These are phyloP conservation scores for Pseudonitzschia delicatissima DNA, from an alignment of 108 stramenopile genomes.

Conservation along the genomic window DNA sequence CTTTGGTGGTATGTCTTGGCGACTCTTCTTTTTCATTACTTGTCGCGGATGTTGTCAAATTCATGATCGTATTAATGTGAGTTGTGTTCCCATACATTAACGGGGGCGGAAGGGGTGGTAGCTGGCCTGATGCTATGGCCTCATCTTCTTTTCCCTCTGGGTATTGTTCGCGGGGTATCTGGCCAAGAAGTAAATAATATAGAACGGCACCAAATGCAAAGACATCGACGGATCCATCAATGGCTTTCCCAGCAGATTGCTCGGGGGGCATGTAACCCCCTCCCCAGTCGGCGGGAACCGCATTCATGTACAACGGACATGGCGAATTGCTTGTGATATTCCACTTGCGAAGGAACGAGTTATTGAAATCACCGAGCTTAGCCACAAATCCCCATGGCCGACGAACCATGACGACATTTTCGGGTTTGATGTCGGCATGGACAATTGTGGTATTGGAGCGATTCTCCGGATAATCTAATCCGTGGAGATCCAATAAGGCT, in stretches of 20 bases:
- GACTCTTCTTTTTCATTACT: too few species aligned
- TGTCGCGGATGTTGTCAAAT: too few species aligned
- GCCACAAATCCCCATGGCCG: background rate
- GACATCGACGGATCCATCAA: background rate
- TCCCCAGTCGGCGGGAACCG: background rate
- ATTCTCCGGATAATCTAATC: background rate
- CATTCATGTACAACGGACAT: background rate
- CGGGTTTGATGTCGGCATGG: background rate
- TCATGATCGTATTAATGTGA: too few species aligned
- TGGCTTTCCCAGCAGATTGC: background rate
- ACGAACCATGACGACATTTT: background rate
- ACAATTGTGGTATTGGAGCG: background rate
- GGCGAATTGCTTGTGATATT: background rate
- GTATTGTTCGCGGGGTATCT: background rate
- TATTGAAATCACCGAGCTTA: background rate
- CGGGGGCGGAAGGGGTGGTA: too few species aligned
- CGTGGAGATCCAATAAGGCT: background rate
- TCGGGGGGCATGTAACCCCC: background rate
- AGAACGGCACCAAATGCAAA: background rate
- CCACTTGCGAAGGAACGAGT: background rate
- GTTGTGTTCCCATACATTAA: too few species aligned
- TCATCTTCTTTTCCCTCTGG: background rate
- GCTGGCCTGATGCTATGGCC: background rate
- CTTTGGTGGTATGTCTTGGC: too few species aligned
- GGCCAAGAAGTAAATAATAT: background rate